Evolutionary conservation across 495 filamentous ascomycete species (phyloP), one percentile per base, ranked within the genome.

Genomic region (Beverwykella pulmonaria): DNA sequence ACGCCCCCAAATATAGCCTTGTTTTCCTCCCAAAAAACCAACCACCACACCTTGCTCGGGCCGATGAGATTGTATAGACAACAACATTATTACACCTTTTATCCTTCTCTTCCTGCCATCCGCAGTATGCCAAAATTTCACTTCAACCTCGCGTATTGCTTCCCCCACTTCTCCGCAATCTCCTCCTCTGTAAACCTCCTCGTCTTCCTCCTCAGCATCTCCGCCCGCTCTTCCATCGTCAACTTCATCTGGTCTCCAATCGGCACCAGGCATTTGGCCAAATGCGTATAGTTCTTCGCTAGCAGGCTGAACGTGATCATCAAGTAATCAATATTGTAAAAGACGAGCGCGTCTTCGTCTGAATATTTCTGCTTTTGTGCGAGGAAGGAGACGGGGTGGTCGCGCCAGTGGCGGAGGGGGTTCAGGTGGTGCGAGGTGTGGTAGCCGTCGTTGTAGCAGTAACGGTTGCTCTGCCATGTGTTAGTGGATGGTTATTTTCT

Each of bases 401-500:
- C 87, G 50, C 88, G 82, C 88, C 88, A 91, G 78, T 90, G 88
- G 1, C 88, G 83, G 26, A 79, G 83, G 3, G 88, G 87, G 74
- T 91, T 89, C 10, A 91, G 80, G 72, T 90, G 88, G 73, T 91
- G 88, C 9, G 88, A 88, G 36, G 88, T 90, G 74, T 91, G 88
- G 74, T 90, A 91, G 57, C 88, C 88, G 72, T 91, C 88, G 72
- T 91, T 91, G 79, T 84, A 91, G 69, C 85, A 90, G 77, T 84
- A 86, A 23, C 88, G 83, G 75, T 91, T 91, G 67, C 82, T 86
- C 87, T 87, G 22, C 10, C 1, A 47, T 8, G 23, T 17, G 20
- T 29, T 34, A 49, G 26, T 14, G 19, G 20, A 3, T 14, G 8
- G 46, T 6, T n/a, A 47, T 34, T 25, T 46, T 62, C 59, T 54